Evolutionary conservation across 2,329 filamentous ascomycete species (phyloP).

Genomic region (Periconia macrospinosa): DNA sequence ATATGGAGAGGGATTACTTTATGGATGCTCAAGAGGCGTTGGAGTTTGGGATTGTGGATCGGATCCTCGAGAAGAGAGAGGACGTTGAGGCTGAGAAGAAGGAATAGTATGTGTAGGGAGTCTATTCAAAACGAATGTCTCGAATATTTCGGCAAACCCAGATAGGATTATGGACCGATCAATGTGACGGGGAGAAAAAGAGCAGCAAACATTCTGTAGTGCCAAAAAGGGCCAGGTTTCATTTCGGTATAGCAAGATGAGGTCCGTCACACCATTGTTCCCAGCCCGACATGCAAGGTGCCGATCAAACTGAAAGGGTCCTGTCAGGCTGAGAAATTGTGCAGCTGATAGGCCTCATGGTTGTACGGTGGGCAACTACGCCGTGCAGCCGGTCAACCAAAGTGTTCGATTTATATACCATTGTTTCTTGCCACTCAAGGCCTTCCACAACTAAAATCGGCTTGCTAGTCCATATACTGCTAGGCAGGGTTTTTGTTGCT

Average conservation of each 20-base stretch:
- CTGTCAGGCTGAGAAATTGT: no score
- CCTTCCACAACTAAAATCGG: no score
- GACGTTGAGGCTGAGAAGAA: constrained; percentile 47
- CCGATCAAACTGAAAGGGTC: no score
- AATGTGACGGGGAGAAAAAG: background rate
- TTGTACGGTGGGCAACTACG: no score
- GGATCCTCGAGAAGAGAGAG: constrained; percentile 72
- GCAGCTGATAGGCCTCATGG: no score
- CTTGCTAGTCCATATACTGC: no score
- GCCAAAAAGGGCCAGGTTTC: background rate
- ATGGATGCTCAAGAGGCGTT: constrained; percentile 85
- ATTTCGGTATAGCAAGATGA: background rate
- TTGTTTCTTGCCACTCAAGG: no score
- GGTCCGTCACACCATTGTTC: background rate
- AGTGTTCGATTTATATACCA: no score
- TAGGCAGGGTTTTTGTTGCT: no score
- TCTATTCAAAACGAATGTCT: background rate
- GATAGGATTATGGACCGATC: background rate
- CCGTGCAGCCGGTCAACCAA: no score
- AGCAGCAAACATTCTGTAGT: background rate
- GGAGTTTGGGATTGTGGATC: constrained; percentile 88
- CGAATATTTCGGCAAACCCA: background rate
- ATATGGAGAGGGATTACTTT: constrained; percentile 98
- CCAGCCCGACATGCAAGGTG: background rate
- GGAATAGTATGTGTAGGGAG: constrained; percentile 15